Evolutionary conservation across 495 filamentous ascomycete species (phyloP), one percentile per base, ranked within the genome.

Genomic region (Parathielavia appendiculata): DNA sequence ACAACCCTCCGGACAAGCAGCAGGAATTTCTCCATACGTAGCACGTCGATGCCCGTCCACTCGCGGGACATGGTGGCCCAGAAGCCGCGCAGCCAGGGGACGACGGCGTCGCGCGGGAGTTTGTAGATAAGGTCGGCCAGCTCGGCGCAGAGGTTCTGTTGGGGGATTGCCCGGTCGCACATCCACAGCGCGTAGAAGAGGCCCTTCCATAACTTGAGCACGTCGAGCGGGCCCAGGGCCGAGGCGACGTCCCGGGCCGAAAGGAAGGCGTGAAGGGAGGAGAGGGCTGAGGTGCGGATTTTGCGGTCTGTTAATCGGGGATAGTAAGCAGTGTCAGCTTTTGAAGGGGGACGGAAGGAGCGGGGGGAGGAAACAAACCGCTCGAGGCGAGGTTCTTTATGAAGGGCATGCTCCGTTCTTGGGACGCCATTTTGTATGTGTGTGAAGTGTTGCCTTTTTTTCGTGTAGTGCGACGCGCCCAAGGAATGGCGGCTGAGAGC

Each of bases 121-220:
- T 83, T 74, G 51, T 79, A 75, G 40, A 91, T 73, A 50, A 97
- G 84, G 34, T 75, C 75, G 50, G 93, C 88, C 49, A 97, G 87
- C 48, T 90, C 84, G 55, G 76, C 73, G 66, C 86, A 85, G 49
- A 97, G 87, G 35, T 81, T 83, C 80, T 96, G 92, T 78, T 97
- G 92, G 12, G 88, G 84, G 58, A 86, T 76, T 19, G 91, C 87
- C 50, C 89, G 89, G 75, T 96, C 92, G 70, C 86, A 90, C 86
- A 96, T 92, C 86, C 90, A 96, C 71, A 96, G 83, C 74, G 91
- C 93, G 81, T 88, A 97, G 76, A 95, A 97, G 23, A 98, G 83
- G 38, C 92, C 93, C 73, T 96, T 96, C 91, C 92, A 96, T 59
- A 98, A 80, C 75, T 97, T 96, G 54, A 95, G 79, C 35, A 89